Base-by-base conservation (phyloP, 1,284 basidiomycete species). In the Sporisorium graminicola region DNA sequence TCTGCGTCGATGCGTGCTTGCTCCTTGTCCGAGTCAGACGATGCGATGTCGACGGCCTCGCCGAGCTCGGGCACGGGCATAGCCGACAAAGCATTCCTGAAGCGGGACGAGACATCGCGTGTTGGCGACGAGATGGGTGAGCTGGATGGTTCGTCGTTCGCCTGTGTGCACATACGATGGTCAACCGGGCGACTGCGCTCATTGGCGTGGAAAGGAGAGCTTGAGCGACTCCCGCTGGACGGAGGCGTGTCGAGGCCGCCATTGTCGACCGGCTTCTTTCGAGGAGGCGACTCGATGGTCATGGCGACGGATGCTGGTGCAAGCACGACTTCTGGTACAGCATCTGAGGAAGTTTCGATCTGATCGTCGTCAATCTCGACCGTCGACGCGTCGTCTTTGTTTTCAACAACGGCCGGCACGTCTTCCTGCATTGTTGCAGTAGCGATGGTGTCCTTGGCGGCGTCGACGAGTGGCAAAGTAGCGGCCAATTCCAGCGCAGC, bases 51-150 rank as follows among this genome's bases (percentile, higher is more conserved):
- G 8, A 56, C 31, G 0, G 42, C n/a, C 9, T 58, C 20, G 49
- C 43, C 58, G 9, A 68, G 66, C 51, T 69, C 63, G 35, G 53
- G 29, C 37, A 63, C 35, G 10, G 60, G 31, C 27, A 27, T 55
- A 16, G 56, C 33, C 20, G 60, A 13, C 27, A 59, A 22, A 16
- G 61, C 59, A 10, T 42, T 52, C 4, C 60, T 56, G 42, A 54
- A 59, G 29, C 71, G 62, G 29, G 66, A 55, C 14, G 69, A 66
- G 18, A 77, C 53, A 24, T 77, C 70, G 33, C 75, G 65, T 12
- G 75, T 74, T 9, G 75, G 75, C 20, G 75, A 77, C 24, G 67
- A 62, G 42, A 77, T 66, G 55, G 75, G 75, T 22, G 75, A 77
- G 67, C 75, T 77, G 26, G 75, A 64, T 9, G 67, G 71, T 49